A percentile compares a stretch with the other conserved stretches of the same genome.
Conservation (phyloP, 192 early-diverging fungal species). For the Coemansia sp. region DNA sequence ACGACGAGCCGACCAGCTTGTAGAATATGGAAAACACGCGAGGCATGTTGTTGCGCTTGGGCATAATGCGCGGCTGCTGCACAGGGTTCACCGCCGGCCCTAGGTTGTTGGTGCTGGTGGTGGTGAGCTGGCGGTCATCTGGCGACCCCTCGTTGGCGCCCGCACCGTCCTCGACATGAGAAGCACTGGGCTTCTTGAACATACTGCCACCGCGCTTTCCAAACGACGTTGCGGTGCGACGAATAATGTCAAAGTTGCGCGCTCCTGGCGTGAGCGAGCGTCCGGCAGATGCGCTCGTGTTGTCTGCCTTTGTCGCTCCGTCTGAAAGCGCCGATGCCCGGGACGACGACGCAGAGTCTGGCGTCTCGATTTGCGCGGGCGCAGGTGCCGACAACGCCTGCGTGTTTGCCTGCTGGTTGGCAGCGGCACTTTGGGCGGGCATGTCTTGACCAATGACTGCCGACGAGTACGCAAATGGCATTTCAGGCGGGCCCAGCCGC, state of each 20-base stretch:
- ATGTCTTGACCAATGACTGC: neutral
- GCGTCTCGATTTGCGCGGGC: neutral
- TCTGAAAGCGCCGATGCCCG: slow-evolving; percentile 24
- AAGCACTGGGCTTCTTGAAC: slow-evolving; percentile 15
- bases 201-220: slow-evolving; percentile 34
- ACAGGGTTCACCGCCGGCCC: neutral
- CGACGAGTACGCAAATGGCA: slow-evolving; percentile 20
- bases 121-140: neutral
- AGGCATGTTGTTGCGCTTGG: slow-evolving; percentile 22
- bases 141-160: neutral
- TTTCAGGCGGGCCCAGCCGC: slow-evolving; percentile 16
- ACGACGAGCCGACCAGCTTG: slow-evolving; percentile 36
- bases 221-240: slow-evolving; percentile 43
- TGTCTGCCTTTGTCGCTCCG: slow-evolving; percentile 31
- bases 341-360: neutral
- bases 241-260: slow-evolving; percentile 42
- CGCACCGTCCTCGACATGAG: neutral
- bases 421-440: neutral
- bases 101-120: neutral
- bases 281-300: neutral
- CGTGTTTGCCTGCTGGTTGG: neutral
- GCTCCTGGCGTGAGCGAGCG: neutral
- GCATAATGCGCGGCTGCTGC: slow-evolving; percentile 13
- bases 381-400: neutral
- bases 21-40: slow-evolving; percentile 51